These are phyloP conservation scores for Effrenium voratum DNA, from an alignment of 73 alveolate genomes.

Conservation along the genomic window DNA sequence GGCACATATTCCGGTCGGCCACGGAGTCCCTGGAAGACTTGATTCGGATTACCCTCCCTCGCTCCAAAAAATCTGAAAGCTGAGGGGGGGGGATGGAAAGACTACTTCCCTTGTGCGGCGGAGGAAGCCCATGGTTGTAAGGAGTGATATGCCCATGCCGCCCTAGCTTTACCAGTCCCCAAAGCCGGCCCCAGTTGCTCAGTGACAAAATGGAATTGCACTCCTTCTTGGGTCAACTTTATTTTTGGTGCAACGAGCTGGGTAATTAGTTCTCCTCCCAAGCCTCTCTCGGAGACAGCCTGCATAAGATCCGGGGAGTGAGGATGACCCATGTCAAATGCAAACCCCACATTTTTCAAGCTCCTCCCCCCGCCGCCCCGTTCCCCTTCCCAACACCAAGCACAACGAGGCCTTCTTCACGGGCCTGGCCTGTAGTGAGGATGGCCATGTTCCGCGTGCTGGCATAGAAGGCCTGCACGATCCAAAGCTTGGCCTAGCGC, in stretches of 20 bases:
- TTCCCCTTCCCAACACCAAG: not conserved
- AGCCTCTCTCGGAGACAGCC: not conserved
- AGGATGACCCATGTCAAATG: not conserved
- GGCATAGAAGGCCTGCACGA: conserved; percentile 80
- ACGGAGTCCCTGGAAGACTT: too few species aligned
- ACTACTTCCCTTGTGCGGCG: too few species aligned
- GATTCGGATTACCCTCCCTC: too few species aligned
- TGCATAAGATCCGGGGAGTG: not conserved
- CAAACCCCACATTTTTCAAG: not conserved
- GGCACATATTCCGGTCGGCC: too few species aligned
- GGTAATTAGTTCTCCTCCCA: not conserved
- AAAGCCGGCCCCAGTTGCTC: too few species aligned
- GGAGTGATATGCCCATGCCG: too few species aligned
- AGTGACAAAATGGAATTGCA: too few species aligned
- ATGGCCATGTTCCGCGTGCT: conserved; percentile 79
- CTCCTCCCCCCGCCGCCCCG: not conserved
- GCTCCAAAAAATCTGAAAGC: too few species aligned
- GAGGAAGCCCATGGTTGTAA: too few species aligned
- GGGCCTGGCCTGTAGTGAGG: conserved; percentile 76
- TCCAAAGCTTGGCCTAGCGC: conserved; percentile 88
- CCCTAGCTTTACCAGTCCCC: too few species aligned
- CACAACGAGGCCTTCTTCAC: not conserved
- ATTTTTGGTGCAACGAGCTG: not conserved
- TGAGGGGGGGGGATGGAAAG: too few species aligned
- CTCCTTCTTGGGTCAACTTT: too few species aligned